Conservation (phyloP, 108 stramenopile genomes). For the Discostella pseudostelligera region DNA sequence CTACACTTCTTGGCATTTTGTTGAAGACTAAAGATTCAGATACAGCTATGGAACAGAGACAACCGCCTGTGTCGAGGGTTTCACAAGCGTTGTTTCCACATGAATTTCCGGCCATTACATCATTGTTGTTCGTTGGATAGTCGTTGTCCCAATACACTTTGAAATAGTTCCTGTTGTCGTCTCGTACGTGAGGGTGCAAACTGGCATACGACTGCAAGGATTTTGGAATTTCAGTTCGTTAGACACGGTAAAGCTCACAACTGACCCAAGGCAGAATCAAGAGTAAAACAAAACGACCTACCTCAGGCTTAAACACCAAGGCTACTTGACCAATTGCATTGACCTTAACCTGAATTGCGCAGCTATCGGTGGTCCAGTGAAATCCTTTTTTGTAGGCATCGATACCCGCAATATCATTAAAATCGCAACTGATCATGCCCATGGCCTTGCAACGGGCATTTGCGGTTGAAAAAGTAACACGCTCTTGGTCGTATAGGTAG, state of each 20-base stretch:
- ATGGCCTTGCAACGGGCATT: constrained; percentile 30
- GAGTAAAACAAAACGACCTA: neutral
- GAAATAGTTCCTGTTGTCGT: constrained; percentile 48
- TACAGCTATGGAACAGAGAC: constrained; percentile 32
- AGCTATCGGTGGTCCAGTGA: constrained; percentile 52
- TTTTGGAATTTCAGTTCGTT: neutral
- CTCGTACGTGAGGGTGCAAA: constrained; percentile 30
- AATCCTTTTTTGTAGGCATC: constrained; percentile 34
- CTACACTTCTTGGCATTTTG: constrained; percentile 35
- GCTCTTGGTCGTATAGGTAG: constrained; percentile 41
- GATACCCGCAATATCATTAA: constrained; percentile 27
- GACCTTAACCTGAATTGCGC: constrained; percentile 56
- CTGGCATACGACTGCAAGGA: constrained; percentile 10
- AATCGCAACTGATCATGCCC: constrained; percentile 30
- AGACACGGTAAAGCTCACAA: neutral
- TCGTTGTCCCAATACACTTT: constrained; percentile 35
- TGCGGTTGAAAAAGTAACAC: constrained; percentile 34
- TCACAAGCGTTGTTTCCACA: constrained; percentile 33
- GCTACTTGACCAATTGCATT: constrained; percentile 53
- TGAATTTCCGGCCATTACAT: constrained; percentile 29
- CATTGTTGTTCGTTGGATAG: constrained; percentile 35
- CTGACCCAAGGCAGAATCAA: neutral
- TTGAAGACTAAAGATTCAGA: constrained; percentile 33
- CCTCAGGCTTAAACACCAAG: constrained; percentile 51
- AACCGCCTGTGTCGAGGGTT: constrained; percentile 31